Conservation (phyloP, 495 filamentous ascomycete species). For the Podospora australis region DNA sequence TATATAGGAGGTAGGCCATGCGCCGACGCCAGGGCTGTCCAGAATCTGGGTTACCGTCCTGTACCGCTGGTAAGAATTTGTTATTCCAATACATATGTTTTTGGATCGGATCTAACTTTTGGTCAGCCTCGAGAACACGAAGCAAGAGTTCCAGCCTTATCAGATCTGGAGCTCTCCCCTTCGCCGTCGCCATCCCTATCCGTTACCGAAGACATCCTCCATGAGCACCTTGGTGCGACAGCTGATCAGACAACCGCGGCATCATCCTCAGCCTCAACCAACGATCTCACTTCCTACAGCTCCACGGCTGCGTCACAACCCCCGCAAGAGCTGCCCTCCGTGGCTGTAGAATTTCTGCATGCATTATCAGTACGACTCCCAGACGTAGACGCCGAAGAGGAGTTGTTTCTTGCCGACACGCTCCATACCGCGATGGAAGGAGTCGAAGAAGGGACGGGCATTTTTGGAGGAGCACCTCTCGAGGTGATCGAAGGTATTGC, state of each 20-base stretch:
- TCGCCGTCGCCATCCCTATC: neutral
- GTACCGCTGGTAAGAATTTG: conserved; percentile 27
- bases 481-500: conserved; percentile 49
- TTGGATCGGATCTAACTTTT: neutral
- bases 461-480: conserved; percentile 25
- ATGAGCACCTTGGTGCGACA: no score
- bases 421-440: conserved; percentile 12
- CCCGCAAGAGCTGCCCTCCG: no score
- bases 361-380: no score
- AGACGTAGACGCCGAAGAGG: conserved; percentile 14
- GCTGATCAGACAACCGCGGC: no score
- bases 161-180: neutral
- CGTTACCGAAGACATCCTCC: no score
- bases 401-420: conserved; percentile 12
- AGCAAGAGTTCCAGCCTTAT: neutral
- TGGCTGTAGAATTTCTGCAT: no score
- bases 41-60: conserved; percentile 30
- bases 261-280: neutral
- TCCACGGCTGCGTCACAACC: no score
- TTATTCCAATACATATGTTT: neutral
- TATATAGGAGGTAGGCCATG: conserved; percentile 21
- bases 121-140: conserved; percentile 5
- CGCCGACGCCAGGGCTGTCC: conserved; percentile 24
- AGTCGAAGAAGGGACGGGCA: neutral
- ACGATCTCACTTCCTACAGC: neutral